phyloP scores from a whole-genome alignment of 805 yeast species.

The Osmozyma mogii region DNA sequence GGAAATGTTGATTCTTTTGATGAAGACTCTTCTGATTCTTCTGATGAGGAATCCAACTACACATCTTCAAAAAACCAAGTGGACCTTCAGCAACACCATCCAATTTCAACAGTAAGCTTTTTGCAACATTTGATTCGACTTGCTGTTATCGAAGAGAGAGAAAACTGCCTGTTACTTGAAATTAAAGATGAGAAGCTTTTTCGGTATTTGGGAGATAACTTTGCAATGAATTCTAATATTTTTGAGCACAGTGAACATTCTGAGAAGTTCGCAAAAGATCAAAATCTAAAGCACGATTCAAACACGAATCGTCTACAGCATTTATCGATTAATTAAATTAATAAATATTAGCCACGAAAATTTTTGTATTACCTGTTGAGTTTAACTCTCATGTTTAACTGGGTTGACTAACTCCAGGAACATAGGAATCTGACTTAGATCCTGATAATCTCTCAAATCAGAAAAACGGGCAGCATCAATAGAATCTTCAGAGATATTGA shows the following conservation, averaged over 20 bases:
- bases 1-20: constrained; percentile 11
- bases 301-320: constrained; percentile 26
- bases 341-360: not conserved
- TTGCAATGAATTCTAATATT: no score
- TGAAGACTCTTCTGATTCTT: constrained; percentile 6
- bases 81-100: no score
- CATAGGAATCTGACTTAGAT: constrained; percentile 9
- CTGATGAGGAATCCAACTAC: constrained; percentile 7
- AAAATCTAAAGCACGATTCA: constrained; percentile 19
- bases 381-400: constrained; percentile 1
- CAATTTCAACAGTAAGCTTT: constrained; percentile 12
- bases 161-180: constrained; percentile 43
- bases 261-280: constrained; percentile 15
- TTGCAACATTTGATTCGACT: constrained; percentile 59
- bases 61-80: no score
- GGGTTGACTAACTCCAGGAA: constrained; percentile 9
- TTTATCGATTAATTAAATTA: constrained; percentile 13
- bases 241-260: no score
- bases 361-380: not conserved
- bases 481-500: constrained; percentile 3
- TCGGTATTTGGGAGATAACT: constrained; percentile 54
- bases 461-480: constrained; percentile 1
- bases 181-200: constrained; percentile 62
- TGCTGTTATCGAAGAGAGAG: constrained; percentile 51
- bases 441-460: constrained; percentile 2